These are phyloP conservation scores for Thecaphora thlaspeos DNA, from an alignment of 1,284 basidiomycete species.

Conservation along the genomic window DNA sequence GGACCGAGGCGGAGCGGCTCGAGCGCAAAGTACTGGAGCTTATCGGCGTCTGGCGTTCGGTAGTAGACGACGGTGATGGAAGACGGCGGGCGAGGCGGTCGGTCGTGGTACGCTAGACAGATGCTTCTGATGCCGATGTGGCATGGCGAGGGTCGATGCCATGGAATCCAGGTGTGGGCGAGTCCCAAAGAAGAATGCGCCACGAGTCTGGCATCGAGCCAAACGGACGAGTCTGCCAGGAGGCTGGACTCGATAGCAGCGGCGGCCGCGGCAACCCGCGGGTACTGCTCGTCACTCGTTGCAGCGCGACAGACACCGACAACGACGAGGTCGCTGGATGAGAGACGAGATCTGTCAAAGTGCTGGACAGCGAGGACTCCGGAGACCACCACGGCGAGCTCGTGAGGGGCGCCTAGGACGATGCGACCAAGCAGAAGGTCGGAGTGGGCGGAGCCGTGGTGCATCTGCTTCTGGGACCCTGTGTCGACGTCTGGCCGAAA, in stretches of 20 bases:
- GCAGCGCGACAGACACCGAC: neutral
- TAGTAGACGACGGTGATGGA: constrained; percentile 60
- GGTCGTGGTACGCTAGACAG: neutral
- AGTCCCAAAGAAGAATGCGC: neutral
- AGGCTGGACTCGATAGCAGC: neutral
- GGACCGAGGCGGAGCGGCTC: constrained; percentile 58
- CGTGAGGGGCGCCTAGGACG: neutral
- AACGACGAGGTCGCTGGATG: neutral
- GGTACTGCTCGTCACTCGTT: too few relatives aligned
- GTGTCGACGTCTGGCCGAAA: too few relatives aligned
- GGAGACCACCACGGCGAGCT: neutral
- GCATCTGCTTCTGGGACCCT: neutral
- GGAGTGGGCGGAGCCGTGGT: too few relatives aligned
- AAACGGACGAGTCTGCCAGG: neutral
- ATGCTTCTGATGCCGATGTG: neutral
- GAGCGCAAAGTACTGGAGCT: constrained; percentile 66
- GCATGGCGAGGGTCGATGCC: neutral
- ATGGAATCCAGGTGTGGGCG: neutral
- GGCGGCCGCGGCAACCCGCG: too few relatives aligned
- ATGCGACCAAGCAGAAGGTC: neutral
- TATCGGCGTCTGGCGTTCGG: constrained; percentile 61
- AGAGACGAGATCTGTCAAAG: neutral
- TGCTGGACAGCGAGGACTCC: neutral
- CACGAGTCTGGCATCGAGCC: neutral
- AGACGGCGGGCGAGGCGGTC: neutral